Base-by-base conservation (phyloP, 257 asterid genomes). In the Solanum sitiens region DNA sequence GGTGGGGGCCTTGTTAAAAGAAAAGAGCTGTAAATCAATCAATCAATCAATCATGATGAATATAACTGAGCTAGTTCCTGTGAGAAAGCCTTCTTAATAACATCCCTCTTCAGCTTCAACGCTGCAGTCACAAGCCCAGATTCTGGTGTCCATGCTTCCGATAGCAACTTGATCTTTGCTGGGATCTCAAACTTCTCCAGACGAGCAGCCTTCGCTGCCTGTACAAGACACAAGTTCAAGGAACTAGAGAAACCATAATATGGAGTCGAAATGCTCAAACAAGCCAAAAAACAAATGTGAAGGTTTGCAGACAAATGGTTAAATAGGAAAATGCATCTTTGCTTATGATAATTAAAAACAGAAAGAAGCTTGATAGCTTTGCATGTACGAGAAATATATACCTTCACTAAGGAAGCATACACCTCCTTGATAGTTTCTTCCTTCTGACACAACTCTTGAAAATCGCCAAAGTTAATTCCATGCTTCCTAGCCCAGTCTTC, bases 401-500 rank as follows among this genome's bases (percentile, higher is more conserved):
- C 99, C 99, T 97, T 95, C 21, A 92, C 71, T 30, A 97, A 89
- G 45, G 99, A 96, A 86, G 86, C 85, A 30, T 91, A 89, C 89
- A 97, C 97, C 93, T 97, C 98, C 92, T 95, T 93, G 71, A 95
- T 50, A 40, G 95, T 91, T 89, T 94, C 96, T 88, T 88, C 93
- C 87, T 93, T 94, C 59, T 86, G 91, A 86, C 99, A 97, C 89
- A 97, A 86, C 21, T 97, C 98, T 8, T 93, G 88, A 82, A 97
- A 96, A 87, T 94, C 90, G 12, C 92, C 92, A 88, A 90, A 94
- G 83, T 87, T 21, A 79, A 97, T 91, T 68, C 93, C 98, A 72
- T 88, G 89, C 59, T 90, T 91, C 20, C 95, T 90, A 56, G 99
- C 99, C 99, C 98, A 97, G 47, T 92, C 95, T 90, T 97, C 99